Evolutionary conservation across 2,329 filamentous ascomycete genomes (phyloP), one percentile per base, ranked within the genome.

Genomic region (Ceratocystis alfenasii): DNA sequence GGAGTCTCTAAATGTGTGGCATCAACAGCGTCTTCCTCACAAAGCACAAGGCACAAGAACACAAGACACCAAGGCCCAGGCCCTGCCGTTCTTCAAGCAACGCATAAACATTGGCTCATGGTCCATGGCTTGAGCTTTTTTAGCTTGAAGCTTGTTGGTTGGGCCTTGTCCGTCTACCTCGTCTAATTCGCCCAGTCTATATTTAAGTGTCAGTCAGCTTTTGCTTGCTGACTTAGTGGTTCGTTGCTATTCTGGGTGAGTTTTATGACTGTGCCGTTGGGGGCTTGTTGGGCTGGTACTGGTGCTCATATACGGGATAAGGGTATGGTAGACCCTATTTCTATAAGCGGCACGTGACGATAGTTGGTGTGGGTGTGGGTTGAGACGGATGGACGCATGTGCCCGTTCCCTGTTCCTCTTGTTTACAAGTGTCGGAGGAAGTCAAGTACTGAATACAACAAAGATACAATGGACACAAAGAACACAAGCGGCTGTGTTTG

Each of bases 91-190:
- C 36, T 41, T 41, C 10, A 10, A 41, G 36, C 36, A 41, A 41
- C 55, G 55, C 55, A 59, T 59, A n/a, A 53, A 33, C 28, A 59
- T 33, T 59, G 55, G 55, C 55, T 25, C 22, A 53, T 20, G 17
- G 48, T 25, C 55, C 28, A 59, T 33, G 55, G 55, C 55, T 59
- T 33, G 28, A 59, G 55, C 55, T 59, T 59, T 59, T 59, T 59
- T 59, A 59, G 55, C 55, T 59, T 59, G 28, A 33, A 59, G 28
- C 28, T 20, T 59, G 55, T 59, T 59, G 25, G 28, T 36, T 59
- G 25, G 28, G 55, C 55, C 17, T 36, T 59, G 55, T 59, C 33
- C 28, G 55, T 59, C 55, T 59, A n/a, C 30, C n/a, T 36, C 55
- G 55, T 59, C 55, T 59, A 33, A 59, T 36, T 33, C 55, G 55